Evolutionary conservation across 106 monocot genomes (phyloP), one percentile per base, ranked within the genome.

Genomic region (Allium fistulosum): DNA sequence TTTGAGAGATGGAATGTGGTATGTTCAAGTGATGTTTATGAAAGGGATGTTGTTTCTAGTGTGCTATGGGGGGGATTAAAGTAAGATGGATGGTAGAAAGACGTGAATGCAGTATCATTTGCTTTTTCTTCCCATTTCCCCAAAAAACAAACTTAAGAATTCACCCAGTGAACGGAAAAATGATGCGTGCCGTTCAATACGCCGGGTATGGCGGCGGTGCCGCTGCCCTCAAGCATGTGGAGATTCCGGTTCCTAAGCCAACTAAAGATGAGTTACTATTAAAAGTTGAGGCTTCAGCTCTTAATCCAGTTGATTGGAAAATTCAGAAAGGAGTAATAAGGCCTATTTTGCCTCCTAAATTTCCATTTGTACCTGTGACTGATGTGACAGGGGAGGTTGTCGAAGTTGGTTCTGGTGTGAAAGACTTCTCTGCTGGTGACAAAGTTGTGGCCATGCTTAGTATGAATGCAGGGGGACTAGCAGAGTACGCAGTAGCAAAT

Each of bases 301-400:
- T 85, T 17, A 81, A 85, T 64, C 71, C 81, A 59, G 56, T 81
- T 69, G 81, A 81, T 69, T 81, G 81, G 81, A 81, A 77, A 77
- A 49, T 82, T 63, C 81, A 82, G 70, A 65, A 73, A 14, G 81
- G 81, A 48, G 4, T 60, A 1, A 2, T 70, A 27, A 49, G 79
- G 6, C 86, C 82, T n/a, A 52, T 82, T 76, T 8, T 82, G 49
- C 82, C 82, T 48, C 37, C 66, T 7, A 86, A 71, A 62, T 82
- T 86, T 55, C 86, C 86, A 46, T 82, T 69, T 49, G 66, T 73
- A 26, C 86, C 86, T 66, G 87, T 70, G 27, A 69, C 59, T 17
- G 77, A 83, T 78, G 72, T 83, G 13, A 67, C 83, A 18, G 87
- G 87, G 37, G 78, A 83, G 68, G 68, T 87, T 49, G 58, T 78